Conservation (phyloP, 208 protist species). For the Vickermania spadyakhi region DNA sequence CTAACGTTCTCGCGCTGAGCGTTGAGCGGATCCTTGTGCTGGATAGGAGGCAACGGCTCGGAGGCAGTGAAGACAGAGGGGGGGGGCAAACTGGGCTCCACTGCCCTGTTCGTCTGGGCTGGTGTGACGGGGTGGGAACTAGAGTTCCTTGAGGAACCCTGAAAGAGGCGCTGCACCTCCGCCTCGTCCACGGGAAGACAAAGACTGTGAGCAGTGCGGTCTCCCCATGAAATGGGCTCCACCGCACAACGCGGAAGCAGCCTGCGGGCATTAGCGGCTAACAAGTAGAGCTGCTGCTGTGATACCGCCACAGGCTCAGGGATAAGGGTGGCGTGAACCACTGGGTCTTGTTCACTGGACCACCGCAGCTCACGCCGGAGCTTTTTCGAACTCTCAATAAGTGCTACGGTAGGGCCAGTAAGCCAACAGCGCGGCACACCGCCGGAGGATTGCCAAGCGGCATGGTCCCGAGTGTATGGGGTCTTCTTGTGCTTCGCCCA, state of each 20-base stretch:
- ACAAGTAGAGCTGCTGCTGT: not conserved
- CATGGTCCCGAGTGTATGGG: too few species aligned
- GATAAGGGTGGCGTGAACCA: conserved; percentile 43
- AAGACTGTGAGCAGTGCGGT: too few species aligned
- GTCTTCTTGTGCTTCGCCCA: not conserved
- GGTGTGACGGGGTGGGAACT: too few species aligned
- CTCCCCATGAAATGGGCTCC: not conserved
- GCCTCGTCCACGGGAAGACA: too few species aligned
- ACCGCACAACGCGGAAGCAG: not conserved
- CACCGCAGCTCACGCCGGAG: conserved; percentile 44
- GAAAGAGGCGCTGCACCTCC: not conserved
- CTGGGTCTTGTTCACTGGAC: conserved; percentile 55
- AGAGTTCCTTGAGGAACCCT: too few species aligned
- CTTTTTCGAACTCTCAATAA: conserved; percentile 36
- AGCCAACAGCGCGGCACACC: conserved; percentile 43
- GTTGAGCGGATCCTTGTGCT: not conserved
- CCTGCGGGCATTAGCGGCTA: too few species aligned
- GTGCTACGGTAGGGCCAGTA: conserved; percentile 23
- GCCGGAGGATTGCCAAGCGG: too few species aligned
- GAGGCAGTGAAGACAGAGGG: not conserved
- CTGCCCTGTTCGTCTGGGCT: too few species aligned
- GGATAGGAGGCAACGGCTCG: not conserved
- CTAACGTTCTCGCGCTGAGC: not conserved
- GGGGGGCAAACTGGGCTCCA: too few species aligned
- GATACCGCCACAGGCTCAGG: not conserved